Evolutionary conservation across 2,329 filamentous ascomycete genomes (phyloP), one percentile per base, ranked within the genome.

Genomic region (Cladosporium sphaerospermum): DNA sequence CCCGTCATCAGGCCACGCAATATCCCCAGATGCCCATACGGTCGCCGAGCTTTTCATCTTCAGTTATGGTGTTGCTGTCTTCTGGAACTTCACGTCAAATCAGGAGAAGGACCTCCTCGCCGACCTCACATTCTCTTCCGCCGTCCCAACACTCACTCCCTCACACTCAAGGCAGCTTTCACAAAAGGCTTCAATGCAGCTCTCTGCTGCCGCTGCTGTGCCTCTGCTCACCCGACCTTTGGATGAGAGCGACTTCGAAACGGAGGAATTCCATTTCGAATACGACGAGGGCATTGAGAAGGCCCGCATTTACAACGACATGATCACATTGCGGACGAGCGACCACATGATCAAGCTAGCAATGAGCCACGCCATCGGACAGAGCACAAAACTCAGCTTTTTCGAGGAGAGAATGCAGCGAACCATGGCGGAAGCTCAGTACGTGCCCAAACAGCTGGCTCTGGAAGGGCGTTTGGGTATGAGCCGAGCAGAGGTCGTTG

Each of bases 261-360:
- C 88, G 0, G 93, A 99, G 67, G 92, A 97, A 67, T 96, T 99
- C 64, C 92, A 99, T 67, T 99, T 99, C 67, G 91, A 97, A 70
- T 99, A 99, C 75, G 95, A 89, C 63, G 80, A 83, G 1, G 80
- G 89, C 54, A 89, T 93, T 33, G 86, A 90, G 57, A 82, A 91
- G 46, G 93, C 93, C 4, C 82, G 93, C 53, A 88, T 99, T 31
- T 99, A 95, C 75, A 97, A 99, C 72, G 93, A 99, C 70, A 99
- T 99, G 93, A 97, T 99, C 63, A 99, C 93, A 0, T 75, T 99
- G 42, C 80, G 95, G 57, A 95, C 89, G 56, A 85, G 89, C 37
- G 93, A 99, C 72, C 93, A 99, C 73, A 97, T 99, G 92, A 95
- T 97, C 68, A 97, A 97, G 72, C 78, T 99, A 13, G 90, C 92